phyloP scores from a whole-genome alignment of 2,329 filamentous ascomycete species.

The Malbranchea zuffiana region DNA sequence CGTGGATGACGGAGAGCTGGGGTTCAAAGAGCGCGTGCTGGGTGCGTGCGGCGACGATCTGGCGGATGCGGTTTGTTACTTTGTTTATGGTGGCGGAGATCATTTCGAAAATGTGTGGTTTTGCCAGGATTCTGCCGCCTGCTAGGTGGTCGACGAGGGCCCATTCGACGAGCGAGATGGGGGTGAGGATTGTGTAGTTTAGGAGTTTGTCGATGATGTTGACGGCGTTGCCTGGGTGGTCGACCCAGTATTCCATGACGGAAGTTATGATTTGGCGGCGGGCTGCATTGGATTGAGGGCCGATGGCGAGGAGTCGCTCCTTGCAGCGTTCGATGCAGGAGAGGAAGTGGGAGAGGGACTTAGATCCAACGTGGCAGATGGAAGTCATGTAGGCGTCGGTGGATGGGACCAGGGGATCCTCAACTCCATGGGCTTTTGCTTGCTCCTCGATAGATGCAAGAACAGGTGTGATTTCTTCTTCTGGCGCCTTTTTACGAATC shows the following conservation, averaged over 20 bases:
- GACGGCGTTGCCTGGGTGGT: constrained; percentile 83
- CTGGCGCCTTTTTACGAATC: constrained; percentile 70
- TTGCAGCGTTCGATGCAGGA: constrained; percentile 94
- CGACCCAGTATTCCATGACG: constrained; percentile 85
- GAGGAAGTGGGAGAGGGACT: constrained; percentile 89
- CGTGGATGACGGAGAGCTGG: constrained; percentile 51
- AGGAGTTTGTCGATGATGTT: constrained; percentile 93
- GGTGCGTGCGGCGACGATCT: constrained; percentile 58
- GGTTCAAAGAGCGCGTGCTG: constrained; percentile 44
- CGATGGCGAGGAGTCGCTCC: constrained; percentile 70
- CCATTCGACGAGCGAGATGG: constrained; percentile 80
- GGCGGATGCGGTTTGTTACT: constrained; percentile 73
- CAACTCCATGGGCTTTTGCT: constrained; percentile 55
- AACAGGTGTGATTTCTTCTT: constrained; percentile 74
- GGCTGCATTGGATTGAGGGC: constrained; percentile 61
- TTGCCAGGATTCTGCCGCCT: constrained; percentile 57
- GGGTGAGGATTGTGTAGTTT: constrained; percentile 90
- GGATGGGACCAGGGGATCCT: constrained; percentile 69
- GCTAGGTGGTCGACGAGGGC: constrained; percentile 58
- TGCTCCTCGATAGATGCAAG: constrained; percentile 73
- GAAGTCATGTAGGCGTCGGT: constrained; percentile 90
- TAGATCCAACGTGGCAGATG: constrained; percentile 86
- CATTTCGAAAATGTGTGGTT: constrained; percentile 77
- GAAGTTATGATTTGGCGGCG: constrained; percentile 80
- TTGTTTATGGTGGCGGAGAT: constrained; percentile 80